Evolutionary conservation across 306 rosid genomes (phyloP), one percentile per base, ranked within the genome.

Genomic region (Prunus fruticosa): DNA sequence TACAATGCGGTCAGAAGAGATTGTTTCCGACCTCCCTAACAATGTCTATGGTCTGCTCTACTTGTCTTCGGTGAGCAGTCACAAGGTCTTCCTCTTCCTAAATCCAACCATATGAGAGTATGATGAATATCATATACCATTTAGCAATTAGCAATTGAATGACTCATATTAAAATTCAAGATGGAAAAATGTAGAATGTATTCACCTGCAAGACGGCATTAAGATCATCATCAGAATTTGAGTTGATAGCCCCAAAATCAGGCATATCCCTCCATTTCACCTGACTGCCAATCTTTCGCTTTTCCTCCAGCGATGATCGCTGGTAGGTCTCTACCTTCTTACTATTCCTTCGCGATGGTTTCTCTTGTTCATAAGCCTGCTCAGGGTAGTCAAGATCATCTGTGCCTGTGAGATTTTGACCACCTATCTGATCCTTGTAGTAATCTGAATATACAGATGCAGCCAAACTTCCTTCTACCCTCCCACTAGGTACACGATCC

Each of bases 61-160:
- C 96, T 86, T 89, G 97, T 85, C 81, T 87, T 68, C 91, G 83
- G 74, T 94, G 97, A 78, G 95, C 93, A 76, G 85, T 81, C 67
- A 92, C 95, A 41, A 94, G 96, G 77, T 86, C 85, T 87, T 92
- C 96, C 91, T 92, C 98, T 79, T 94, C 98, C 98, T 92, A 70
- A 34, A 61, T 58, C 53, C 69, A 61, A 78, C 53, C 71, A 81
- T 53, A 63, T 69, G 27, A 80, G 49, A 69, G 64, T 69, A 61
- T 52, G 80, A 71, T 19, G 43, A 69, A 64, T 72, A 53, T 66
- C 83, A 69, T 38, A 38, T 38, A 38, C 7, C 43, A 38, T 38
- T 38, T 38, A 38, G 9, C 43, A 34, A 32, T 84, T 50, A 58
- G 38, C 52, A 75, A 47, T 82, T 82, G 9, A 81, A 43, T 20